Base-by-base conservation (phyloP, 2,329 filamentous ascomycete genomes). In the Aureobasidium zeae region DNA sequence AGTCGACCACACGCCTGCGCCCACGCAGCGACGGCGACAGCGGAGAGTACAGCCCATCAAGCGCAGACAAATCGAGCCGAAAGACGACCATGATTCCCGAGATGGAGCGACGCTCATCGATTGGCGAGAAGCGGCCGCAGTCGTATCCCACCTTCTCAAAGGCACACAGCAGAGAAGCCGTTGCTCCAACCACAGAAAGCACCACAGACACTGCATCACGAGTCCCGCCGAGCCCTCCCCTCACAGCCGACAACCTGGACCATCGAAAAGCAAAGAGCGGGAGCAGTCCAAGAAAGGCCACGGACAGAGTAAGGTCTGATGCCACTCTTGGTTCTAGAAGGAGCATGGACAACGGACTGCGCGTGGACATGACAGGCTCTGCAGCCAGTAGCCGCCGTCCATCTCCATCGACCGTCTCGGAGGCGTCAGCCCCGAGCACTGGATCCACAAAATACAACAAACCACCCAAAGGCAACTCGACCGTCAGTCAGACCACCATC, bases 121-220 rank as follows among this genome's bases (percentile, higher is more conserved):
- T 54, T 15, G 62, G 58, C 48, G 60, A 56, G 8, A 62, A 64
- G 29, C 55, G 61, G 38, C 55, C 62, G 26, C 54, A 83, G 30
- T 81, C 85, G 5, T 94, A 94, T 59, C 86, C 87, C 2, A 73
- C 74, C 9, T 86, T 93, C 63, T 91, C 84, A 65, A 95, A 93
- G 65, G 83, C 83, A 10, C 86, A 94, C 62, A 93, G 86, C 70
- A 91, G 87, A 63, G 89, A 95, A 66, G 77, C 79, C 32, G 76
- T 94, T 43, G 72, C 77, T 8, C 28, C 37, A 51, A 80, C 77
- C 20, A 22, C 41, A 2, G 24, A 24, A 10, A 30, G 20, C 13
- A 30, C 19, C 10, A 22, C 24, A n/a, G 33, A 26, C 29, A 47
- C 33, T 24, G 48, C 52, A 29, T 45, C 53, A 24, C 58, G 59